Evolutionary conservation across 495 filamentous ascomycete species (phyloP).

Genomic region (Rusavskia elegans): DNA sequence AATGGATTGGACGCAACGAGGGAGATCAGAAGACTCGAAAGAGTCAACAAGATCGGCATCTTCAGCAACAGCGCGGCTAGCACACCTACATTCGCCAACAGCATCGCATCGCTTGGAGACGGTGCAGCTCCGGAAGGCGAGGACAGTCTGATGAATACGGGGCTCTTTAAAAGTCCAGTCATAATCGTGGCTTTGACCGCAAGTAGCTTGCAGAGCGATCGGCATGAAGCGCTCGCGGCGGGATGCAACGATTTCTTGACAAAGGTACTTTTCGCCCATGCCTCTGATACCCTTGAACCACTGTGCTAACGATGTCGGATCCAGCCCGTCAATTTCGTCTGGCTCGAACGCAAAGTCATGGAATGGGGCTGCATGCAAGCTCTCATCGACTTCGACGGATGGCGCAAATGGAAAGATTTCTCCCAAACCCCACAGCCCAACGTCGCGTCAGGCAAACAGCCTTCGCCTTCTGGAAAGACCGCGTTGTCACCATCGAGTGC

Average conservation of each 20-base stretch:
- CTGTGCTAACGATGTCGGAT: constrained; percentile 3
- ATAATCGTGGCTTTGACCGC: constrained; percentile 97
- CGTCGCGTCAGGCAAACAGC: neutral
- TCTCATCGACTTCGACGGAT: constrained; percentile 94
- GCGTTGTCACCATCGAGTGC: neutral
- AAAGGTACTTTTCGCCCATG: constrained; percentile 47
- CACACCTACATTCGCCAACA: constrained; percentile 11
- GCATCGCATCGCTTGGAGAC: constrained; percentile 2
- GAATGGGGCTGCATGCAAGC: constrained; percentile 99
- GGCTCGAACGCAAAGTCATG: constrained; percentile 92
- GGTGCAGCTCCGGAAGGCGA: constrained; percentile 26
- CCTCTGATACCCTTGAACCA: constrained; percentile 2
- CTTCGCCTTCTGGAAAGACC: neutral
- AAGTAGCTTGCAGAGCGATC: constrained; percentile 79
- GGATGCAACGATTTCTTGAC: constrained; percentile 98
- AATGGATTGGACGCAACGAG: constrained; percentile 91
- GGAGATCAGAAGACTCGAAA: constrained; percentile 82
- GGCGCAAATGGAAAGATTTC: constrained; percentile 92
- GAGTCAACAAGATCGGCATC: constrained; percentile 78
- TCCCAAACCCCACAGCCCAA: constrained; percentile 14
- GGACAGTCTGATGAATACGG: constrained; percentile 53
- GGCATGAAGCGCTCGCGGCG: constrained; percentile 86
- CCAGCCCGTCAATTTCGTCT: constrained; percentile 92
- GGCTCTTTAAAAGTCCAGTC: constrained; percentile 84
- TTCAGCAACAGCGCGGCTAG: constrained; percentile 36